A percentile compares a stretch with the other conserved stretches of the same genome.
These are phyloP conservation scores for Cladobotryum mycophilum DNA, from an alignment of 2,329 filamentous ascomycete genomes.

Conservation along the genomic window DNA sequence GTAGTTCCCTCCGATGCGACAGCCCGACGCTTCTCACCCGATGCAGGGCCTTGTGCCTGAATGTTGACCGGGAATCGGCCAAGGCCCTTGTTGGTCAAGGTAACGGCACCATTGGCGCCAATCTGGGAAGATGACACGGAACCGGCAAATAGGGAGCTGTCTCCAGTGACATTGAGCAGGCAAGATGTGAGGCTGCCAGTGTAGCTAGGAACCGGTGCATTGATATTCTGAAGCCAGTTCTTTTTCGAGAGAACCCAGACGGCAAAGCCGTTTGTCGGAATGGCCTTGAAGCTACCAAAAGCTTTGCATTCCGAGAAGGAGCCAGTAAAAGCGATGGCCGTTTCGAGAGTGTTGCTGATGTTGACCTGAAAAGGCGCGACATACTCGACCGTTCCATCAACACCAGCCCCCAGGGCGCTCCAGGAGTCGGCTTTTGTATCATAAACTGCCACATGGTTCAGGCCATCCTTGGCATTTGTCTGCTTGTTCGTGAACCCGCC, in stretches of 20 bases:
- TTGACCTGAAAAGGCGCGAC: constrained; percentile 78
- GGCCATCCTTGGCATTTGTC: constrained; percentile 51
- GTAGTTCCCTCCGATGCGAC: constrained; percentile 34
- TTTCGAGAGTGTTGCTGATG: constrained; percentile 61
- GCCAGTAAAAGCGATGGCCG: constrained; percentile 73
- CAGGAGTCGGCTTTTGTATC: constrained; percentile 63
- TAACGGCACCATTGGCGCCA: constrained; percentile 65
- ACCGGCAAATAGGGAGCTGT: constrained; percentile 71
- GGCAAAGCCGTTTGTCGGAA: constrained; percentile 68
- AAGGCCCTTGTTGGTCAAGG: constrained; percentile 50
- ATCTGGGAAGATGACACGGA: constrained; percentile 71
- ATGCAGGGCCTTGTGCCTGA: constrained; percentile 24
- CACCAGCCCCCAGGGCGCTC: constrained; percentile 74
- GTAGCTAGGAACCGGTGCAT: constrained; percentile 57
- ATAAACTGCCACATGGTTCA: constrained; percentile 74
- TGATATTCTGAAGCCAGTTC: constrained; percentile 83
- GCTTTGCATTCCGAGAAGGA: constrained; percentile 67
- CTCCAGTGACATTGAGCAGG: constrained; percentile 57
- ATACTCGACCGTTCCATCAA: constrained; percentile 69
- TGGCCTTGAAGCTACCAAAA: constrained; percentile 56
- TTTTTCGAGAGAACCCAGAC: constrained; percentile 81
- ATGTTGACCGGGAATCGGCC: constrained; percentile 54
- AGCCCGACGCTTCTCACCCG: constrained; percentile 40
- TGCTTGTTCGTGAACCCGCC: constrained; percentile 76
- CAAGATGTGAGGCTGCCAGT: constrained; percentile 66